Evolutionary conservation across 2,329 filamentous ascomycete species (phyloP).

Genomic region (Myriangium duriaei): DNA sequence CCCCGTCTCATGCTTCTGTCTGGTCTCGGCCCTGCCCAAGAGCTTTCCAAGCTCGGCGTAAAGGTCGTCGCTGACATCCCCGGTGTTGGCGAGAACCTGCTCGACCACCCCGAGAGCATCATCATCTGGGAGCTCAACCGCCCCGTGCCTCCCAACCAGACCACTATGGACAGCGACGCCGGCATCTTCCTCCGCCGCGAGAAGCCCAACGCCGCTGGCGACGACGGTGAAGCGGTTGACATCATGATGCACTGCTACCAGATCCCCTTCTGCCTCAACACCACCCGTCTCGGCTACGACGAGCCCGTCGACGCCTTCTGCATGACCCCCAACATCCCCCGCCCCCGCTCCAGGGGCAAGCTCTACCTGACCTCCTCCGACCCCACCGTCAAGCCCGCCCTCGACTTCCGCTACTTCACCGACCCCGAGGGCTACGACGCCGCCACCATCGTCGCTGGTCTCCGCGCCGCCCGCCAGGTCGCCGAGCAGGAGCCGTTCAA

Average conservation of each 20-base stretch:
- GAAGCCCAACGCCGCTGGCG: slow-evolving; percentile 51
- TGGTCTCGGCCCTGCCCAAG: slow-evolving; percentile 36
- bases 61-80: slow-evolving; percentile 48
- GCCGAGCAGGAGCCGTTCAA: slow-evolving; percentile 66
- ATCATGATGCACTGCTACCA: slow-evolving; percentile 98
- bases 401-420: slow-evolving; percentile 85
- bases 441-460: slow-evolving; percentile 63
- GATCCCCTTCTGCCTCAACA: slow-evolving; percentile 85
- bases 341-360: slow-evolving; percentile 63
- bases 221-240: slow-evolving; percentile 66
- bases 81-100: slow-evolving; percentile 51
- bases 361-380: slow-evolving; percentile 67
- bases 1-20: slow-evolving; percentile 50
- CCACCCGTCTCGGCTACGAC: slow-evolving; percentile 61
- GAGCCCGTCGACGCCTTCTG: slow-evolving; percentile 67
- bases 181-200: slow-evolving; percentile 80
- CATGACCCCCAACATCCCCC: slow-evolving; percentile 86
- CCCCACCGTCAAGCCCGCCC: slow-evolving; percentile 63
- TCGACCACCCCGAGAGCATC: slow-evolving; percentile 54
- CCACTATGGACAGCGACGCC: slow-evolving; percentile 83
- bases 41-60: slow-evolving; percentile 34
- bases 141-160: slow-evolving; percentile 65
- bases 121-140: slow-evolving; percentile 70
- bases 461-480: slow-evolving; percentile 65
- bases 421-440: slow-evolving; percentile 77